Conservation (phyloP, 106 monocot genomes). For the Dendrobium catenatum region DNA sequence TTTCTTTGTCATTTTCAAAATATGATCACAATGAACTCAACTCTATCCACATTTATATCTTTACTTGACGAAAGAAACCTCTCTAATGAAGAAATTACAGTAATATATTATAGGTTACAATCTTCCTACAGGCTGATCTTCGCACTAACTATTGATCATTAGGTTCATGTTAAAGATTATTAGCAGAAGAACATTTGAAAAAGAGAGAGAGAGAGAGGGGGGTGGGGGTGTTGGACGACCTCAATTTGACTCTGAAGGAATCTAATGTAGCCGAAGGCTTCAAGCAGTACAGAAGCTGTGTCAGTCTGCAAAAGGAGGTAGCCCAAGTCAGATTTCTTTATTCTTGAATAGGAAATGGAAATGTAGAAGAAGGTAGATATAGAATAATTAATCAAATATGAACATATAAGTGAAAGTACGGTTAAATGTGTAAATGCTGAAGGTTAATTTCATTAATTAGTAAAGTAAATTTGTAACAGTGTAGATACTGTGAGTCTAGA, state of each 20-base stretch:
- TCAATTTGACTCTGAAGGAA: constrained; percentile 88
- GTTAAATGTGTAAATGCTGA: background rate
- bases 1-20: too few relatives aligned
- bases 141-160: too few relatives aligned
- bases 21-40: too few relatives aligned
- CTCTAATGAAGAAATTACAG: too few relatives aligned
- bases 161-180: too few relatives aligned
- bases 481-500: background rate
- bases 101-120: too few relatives aligned
- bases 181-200: background rate
- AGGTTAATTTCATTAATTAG: background rate
- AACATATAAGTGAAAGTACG: background rate
- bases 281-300: constrained; percentile 88
- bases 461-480: background rate
- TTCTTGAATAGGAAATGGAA: constrained; percentile 15
- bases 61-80: too few relatives aligned
- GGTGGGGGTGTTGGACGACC: constrained; percentile 46
- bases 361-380: background rate
- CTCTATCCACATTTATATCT: too few relatives aligned
- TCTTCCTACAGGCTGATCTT: too few relatives aligned
- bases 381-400: background rate
- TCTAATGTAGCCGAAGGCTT: constrained; percentile 96
- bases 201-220: constrained; percentile 10
- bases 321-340: constrained; percentile 21
- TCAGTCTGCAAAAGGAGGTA: constrained; percentile 79